Evolutionary conservation across 306 rosid genomes (phyloP), one percentile per base, ranked within the genome.

Genomic region (Quercus cerris): DNA sequence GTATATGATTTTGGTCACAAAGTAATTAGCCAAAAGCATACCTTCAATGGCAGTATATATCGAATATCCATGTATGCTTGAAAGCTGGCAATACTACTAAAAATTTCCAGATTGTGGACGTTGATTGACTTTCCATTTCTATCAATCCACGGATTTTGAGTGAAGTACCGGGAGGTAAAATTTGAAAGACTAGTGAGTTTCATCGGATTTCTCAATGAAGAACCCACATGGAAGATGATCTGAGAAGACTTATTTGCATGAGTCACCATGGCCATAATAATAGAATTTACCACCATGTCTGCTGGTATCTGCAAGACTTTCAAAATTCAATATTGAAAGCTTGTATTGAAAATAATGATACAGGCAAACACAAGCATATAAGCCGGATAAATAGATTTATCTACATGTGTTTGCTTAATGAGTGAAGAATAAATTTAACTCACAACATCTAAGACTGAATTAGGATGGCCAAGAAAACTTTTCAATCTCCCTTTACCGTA

Each of bases 251-350:
- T 49, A 38, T 80, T 63, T 28, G 84, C 83, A 71, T 71, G 79
- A 27, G 58, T 55, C 5, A 51, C 81, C 51, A 82, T 87, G 7
- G 91, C 77, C 23, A 81, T 22, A 17, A 86, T 70, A 35, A 87
- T 79, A 73, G 87, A 78, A 62, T 86, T 87, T 56, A 78, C 75
- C 54, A 86, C 85, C 86, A 87, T 51, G 52, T 90, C 94, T 33
- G 77, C 94, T 2, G 91, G 94, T 49, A 86, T 81, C 90, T 87
- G 70, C 76, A 38, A 38, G 46, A 38, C 46, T 7, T 38, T 38
- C 44, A 38, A 38, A 38, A 38, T 38, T 38, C 46, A 38, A 38
- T 38, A 38, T 38, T 38, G 46, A 38, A 38, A 38, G 11, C 46
- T 38, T 38, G 10, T 22, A 22, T 38, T 38, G 46, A 38, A 58